Percentiles rank a stretch among this genome's conserved stretches.
Evolutionary conservation across 345 rosid species (phyloP).

Genomic region (Kandelia obovata): DNA sequence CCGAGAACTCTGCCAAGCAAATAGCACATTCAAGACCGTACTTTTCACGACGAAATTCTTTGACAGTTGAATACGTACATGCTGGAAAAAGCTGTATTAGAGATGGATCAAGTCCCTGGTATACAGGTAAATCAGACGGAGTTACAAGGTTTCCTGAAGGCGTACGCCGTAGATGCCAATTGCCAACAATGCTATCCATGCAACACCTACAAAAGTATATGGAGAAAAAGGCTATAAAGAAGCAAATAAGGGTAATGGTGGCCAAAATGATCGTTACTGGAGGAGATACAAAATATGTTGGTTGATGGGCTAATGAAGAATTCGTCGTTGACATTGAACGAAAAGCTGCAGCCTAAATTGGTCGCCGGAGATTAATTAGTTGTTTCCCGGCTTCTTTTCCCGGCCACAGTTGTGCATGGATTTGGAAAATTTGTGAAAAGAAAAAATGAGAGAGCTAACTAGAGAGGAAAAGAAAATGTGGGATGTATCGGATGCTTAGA

Average conservation of each 20-base stretch:
- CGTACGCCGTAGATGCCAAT: conserved; percentile 38
- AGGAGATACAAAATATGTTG: conserved; percentile 27
- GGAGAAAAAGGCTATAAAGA: conserved; percentile 60
- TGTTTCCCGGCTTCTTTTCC: conserved; percentile 36
- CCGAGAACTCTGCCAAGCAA: conserved; percentile 65
- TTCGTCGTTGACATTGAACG: conserved; percentile 36
- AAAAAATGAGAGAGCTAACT: neutral
- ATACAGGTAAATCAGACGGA: neutral
- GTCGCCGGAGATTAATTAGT: conserved; percentile 46
- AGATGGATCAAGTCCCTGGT: conserved; percentile 56
- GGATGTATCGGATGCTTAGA: neutral
- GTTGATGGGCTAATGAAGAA: conserved; percentile 1
- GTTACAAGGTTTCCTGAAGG: conserved; percentile 29
- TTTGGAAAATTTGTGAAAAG: neutral
- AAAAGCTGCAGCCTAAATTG: neutral
- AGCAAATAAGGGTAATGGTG: conserved; percentile 51
- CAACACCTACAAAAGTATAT: conserved; percentile 61
- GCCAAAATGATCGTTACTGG: conserved; percentile 50
- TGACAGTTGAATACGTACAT: conserved; percentile 54
- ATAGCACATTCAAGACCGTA: conserved; percentile 76
- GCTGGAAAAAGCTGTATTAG: conserved; percentile 55
- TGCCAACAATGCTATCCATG: conserved; percentile 38
- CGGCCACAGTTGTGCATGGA: conserved; percentile 28
- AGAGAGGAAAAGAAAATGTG: neutral
- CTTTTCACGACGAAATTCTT: conserved; percentile 49